Evolutionary conservation across 768 basidiomycete genomes (phyloP).

Genomic region (Lepiota venenata): DNA sequence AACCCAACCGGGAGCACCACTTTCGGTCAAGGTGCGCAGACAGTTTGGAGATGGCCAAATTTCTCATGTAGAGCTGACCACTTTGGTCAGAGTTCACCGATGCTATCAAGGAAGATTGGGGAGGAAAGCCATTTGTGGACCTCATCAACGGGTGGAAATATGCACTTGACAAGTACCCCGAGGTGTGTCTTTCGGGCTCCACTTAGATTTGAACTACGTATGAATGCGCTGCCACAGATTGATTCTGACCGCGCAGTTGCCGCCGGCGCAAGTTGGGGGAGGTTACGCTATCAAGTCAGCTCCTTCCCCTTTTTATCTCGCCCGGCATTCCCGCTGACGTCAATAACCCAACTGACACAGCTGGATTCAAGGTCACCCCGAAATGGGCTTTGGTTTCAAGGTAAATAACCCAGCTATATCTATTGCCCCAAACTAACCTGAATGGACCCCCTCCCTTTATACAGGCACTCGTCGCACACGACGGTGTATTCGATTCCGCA

Average conservation of each 20-base stretch:
- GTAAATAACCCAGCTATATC: conserved; percentile 18
- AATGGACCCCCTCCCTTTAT: background rate
- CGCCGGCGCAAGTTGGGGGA: conserved; percentile 82
- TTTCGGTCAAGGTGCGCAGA: conserved; percentile 72
- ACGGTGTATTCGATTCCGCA: conserved; percentile 83
- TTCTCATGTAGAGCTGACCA: background rate
- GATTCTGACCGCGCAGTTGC: conserved; percentile 68
- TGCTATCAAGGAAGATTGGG: conserved; percentile 78
- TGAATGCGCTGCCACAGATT: conserved; percentile 38
- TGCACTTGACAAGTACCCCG: conserved; percentile 61
- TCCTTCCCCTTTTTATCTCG: background rate
- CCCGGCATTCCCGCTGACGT: background rate
- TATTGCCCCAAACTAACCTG: background rate
- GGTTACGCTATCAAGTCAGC: conserved; percentile 86
- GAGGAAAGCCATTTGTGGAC: conserved; percentile 82
- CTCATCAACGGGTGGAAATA: conserved; percentile 73
- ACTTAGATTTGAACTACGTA: background rate
- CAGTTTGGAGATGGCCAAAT: background rate
- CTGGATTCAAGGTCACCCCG: conserved; percentile 95
- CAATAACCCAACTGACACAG: conserved; percentile 32
- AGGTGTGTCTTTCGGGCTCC: conserved; percentile 37
- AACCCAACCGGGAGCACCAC: conserved; percentile 96
- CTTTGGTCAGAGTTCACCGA: conserved; percentile 64
- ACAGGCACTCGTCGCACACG: conserved; percentile 81
- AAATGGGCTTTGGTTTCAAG: conserved; percentile 86